Evolutionary conservation across 495 filamentous ascomycete species (phyloP), one percentile per base, ranked within the genome.

Genomic region (Lasiosphaeris hirsuta): DNA sequence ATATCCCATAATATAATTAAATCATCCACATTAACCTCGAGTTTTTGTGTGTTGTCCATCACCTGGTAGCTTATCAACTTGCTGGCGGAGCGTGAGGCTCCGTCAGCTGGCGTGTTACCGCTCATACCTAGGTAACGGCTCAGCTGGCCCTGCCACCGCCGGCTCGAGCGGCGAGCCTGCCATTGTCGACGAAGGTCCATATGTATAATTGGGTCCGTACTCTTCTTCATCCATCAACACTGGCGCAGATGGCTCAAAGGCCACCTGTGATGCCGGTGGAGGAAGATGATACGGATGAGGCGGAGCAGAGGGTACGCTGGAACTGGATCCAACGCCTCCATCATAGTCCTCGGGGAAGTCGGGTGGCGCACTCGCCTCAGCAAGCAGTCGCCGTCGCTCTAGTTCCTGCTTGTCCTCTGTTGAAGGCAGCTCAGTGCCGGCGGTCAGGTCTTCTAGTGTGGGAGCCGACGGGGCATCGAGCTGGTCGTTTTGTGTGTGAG

Each of bases 391-490:
- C 46, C 80, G 84, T 6, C 89, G 82, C 65, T 96, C 90, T 17
- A 90, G 77, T 63, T 96, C 93, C 63, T 88, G 85, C 68, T 96
- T 96, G 65, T 96, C 92, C 18, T 91, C 89, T n/a, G 71, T 72
- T 15, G 60, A 56, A 70, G 75, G 50, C 56, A 72, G 30, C 58
- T 73, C 43, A 60, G 69, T 19, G 39, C 54, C 61, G 19, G 71
- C 62, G 7, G 75, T 66, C 6, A 82, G 60, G 35, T 82, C 79
- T 9, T 72, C 72, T 6, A 75, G 62, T 0, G 71, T 65, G 11
- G 79, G 80, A 0, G 80, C 78, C 0, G 79, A 80, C 15, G 79
- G 72, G 10, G 43, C 65, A 17, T 52, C 60, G 13, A 23, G 14
- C 17, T 50, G 51, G 17, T 70, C 63, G 30, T 19, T 35, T 23